Evolutionary conservation across 2,329 filamentous ascomycete species (phyloP), one percentile per base, ranked within the genome.

Genomic region (Diaporthe nobilis): DNA sequence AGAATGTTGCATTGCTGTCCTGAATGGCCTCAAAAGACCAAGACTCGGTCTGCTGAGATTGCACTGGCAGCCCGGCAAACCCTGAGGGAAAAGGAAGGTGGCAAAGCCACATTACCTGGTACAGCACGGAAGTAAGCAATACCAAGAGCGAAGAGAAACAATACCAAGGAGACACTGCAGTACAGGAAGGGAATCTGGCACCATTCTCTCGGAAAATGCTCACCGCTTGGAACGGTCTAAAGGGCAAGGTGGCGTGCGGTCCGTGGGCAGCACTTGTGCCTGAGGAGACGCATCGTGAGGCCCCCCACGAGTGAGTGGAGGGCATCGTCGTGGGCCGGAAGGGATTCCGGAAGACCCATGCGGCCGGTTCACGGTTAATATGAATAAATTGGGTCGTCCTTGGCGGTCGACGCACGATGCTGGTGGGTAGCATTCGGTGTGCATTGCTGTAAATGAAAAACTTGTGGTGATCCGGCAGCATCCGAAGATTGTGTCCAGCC

Each of bases 401-500:
- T 68, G 65, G 65, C 65, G 34, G 9, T 13, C n/a, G 65, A n/a
- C 49, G n/a, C 65, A 8, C 31, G 31, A 55, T 68, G 22, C 8
- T 55, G 65, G 13, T 49, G 53, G 49, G 65, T 70, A 55, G 15
- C 17, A 55, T 55, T 42, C 28, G 17, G 47, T 39, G 65, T 31
- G 34, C 49, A 25, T 28, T 28, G 49, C n/a, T 42, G 49, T 39
- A 55, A 70, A 70, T 53, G 65, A 70, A 70, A 25, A 55, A 17
- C 8, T 28, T 31, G 47, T 34, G 65, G 65, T 70, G 49, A 55
- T 70, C 65, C 65, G 65, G 65, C 65, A 70, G 65, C 65, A 70
- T 70, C 65, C 65, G 65, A 68, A 53, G 22, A 68, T 53, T 53
- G 5, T 42, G 5, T 53, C 65, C 47, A 68, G 65, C 65, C 65